Conservation (phyloP, 805 yeast genomes). For the Suhomyces vadensis region DNA sequence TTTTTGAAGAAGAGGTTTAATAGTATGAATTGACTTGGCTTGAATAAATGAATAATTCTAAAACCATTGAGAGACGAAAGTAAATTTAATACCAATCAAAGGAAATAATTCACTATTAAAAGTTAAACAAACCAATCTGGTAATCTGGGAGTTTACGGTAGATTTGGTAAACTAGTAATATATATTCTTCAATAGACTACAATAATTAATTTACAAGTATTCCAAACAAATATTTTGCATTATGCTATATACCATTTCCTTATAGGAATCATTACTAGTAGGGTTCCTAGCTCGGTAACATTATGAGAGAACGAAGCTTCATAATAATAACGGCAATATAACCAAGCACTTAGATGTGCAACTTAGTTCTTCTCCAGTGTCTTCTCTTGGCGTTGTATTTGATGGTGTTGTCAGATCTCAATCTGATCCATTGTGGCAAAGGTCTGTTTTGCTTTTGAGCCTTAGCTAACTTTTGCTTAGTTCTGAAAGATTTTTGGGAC, state of each 20-base stretch:
- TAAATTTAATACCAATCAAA: too few relatives aligned
- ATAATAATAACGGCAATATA: conserved; percentile 10
- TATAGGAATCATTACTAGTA: conserved; percentile 5
- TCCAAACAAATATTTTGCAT: conserved; percentile 12
- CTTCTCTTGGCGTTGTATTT: conserved; percentile 99
- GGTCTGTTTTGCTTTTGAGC: conserved; percentile 99
- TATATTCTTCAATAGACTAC: too few relatives aligned
- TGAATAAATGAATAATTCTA: too few relatives aligned
- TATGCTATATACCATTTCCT: conserved; percentile 11
- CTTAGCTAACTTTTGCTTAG: conserved; percentile 98
- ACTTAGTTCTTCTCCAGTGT: conserved; percentile 99
- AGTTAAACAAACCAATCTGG: too few relatives aligned
- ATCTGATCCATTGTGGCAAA: conserved; percentile 99
- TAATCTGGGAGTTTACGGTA: too few relatives aligned
- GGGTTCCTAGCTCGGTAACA: conserved; percentile 8
- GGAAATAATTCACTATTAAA: too few relatives aligned
- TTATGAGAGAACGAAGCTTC: conserved; percentile 8
- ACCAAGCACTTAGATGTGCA: conserved; percentile 69
- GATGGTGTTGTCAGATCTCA: conserved; percentile 96
- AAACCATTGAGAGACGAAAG: too few relatives aligned
- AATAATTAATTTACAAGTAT: not conserved
- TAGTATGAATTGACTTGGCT: too few relatives aligned
- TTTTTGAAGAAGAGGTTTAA: conserved; percentile 77
- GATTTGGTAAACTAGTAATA: too few relatives aligned
- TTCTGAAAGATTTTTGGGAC: conserved; percentile 95